phyloP scores from a whole-genome alignment of 495 filamentous ascomycete genomes.

The Penicillium crystallinum region DNA sequence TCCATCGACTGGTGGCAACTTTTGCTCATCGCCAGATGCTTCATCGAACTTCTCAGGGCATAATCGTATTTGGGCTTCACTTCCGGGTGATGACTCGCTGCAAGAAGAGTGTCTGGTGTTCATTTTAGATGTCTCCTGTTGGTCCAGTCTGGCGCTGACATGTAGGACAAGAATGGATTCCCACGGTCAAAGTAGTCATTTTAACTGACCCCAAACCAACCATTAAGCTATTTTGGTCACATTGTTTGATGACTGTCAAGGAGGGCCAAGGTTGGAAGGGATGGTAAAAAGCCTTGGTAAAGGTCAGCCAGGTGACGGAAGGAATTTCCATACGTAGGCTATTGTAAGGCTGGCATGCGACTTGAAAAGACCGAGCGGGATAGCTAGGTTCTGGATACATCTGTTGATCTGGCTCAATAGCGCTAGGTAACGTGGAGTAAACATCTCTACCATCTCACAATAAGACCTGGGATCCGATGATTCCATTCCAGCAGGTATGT shows the following conservation, averaged over 20 bases:
- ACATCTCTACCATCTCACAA: not conserved
- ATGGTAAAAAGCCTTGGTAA: constrained; percentile 1
- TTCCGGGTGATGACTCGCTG: not conserved
- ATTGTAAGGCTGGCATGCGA: constrained; percentile 8
- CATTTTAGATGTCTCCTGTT: not conserved
- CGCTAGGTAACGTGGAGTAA: not conserved
- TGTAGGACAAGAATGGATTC: not conserved
- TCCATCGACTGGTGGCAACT: constrained; percentile 3
- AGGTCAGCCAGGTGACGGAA: constrained; percentile 8
- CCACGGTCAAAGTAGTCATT: not conserved
- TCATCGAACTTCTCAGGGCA: constrained; percentile 4
- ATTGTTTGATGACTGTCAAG: constrained; percentile 8
- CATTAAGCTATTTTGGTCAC: constrained; percentile 1
- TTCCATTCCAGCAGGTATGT: not conserved
- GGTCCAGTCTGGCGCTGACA: not conserved
- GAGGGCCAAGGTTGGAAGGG: constrained; percentile 2
- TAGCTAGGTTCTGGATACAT: not conserved
- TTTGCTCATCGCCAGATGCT: not conserved
- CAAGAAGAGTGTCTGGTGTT: not conserved
- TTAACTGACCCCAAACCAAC: not conserved
- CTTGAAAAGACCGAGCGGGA: not conserved
- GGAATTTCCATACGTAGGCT: constrained; percentile 3
- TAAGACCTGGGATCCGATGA: not conserved
- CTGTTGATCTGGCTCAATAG: not conserved
- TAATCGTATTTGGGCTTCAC: constrained; percentile 1